These are phyloP conservation scores for Salix caprea DNA, from an alignment of 345 rosid genomes.

Conservation along the genomic window DNA sequence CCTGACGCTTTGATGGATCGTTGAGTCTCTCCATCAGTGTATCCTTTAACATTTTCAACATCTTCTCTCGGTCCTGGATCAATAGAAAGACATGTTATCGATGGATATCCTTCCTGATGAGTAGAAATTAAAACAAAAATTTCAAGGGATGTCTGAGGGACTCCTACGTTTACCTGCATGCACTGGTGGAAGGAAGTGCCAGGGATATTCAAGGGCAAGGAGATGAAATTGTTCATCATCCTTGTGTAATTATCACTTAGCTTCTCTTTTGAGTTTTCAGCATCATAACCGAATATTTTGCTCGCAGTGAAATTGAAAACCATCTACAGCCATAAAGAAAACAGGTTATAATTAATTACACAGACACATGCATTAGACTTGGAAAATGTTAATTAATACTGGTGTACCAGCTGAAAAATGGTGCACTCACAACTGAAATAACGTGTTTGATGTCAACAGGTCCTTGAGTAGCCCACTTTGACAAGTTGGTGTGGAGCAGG, in stretches of 20 bases:
- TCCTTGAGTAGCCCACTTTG: not conserved
- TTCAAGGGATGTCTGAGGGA: not conserved
- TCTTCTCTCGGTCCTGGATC: conserved; percentile 16
- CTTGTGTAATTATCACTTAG: conserved; percentile 14
- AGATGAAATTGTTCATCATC: conserved; percentile 13
- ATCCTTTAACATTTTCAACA: not conserved
- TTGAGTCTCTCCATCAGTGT: conserved; percentile 15
- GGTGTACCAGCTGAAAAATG: no score
- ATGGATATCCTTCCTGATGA: not conserved
- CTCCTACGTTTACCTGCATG: conserved; percentile 23
- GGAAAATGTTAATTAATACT: not conserved
- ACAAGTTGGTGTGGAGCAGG: conserved; percentile 1
- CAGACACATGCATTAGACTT: not conserved
- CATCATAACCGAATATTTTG: conserved; percentile 22
- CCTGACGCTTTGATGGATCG: conserved; percentile 4
- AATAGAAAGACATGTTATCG: not conserved
- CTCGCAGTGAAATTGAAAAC: conserved; percentile 22
- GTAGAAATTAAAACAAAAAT: not conserved
- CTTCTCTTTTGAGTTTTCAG: conserved; percentile 1
- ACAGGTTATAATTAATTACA: not conserved
- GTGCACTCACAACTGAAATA: conserved; percentile 3
- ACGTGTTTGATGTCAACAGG: not conserved
- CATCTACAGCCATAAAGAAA: conserved; percentile 11
- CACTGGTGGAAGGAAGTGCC: conserved; percentile 38
- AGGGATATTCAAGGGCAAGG: conserved; percentile 35